Percentiles rank a stretch among this genome's conserved stretches.
These are phyloP conservation scores for Pigoraptor vietnamica DNA, from an alignment of 78 protist species.

Conservation along the genomic window DNA sequence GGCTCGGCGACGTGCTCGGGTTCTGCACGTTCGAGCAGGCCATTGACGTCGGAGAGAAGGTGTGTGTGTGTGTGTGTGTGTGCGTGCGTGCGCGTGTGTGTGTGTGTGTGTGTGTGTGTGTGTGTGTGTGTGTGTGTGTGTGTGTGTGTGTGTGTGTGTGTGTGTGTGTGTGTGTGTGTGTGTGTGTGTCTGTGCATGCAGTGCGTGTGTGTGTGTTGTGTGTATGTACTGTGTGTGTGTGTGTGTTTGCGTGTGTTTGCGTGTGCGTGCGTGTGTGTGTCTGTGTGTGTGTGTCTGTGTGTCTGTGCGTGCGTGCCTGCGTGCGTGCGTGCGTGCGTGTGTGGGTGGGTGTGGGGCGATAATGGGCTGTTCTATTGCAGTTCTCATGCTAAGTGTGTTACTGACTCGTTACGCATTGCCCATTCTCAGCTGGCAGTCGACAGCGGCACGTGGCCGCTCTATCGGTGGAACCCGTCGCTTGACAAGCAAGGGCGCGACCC, in stretches of 20 bases:
- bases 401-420: background rate
- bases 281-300: background rate
- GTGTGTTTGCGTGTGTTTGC: too few species aligned
- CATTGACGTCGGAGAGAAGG: constrained; percentile 36
- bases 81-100: background rate
- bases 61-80: too few species aligned
- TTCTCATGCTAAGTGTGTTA: background rate
- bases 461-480: constrained; percentile 65
- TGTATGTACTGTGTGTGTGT: too few species aligned
- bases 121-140: constrained; percentile 10
- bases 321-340: background rate
- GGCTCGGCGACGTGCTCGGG: constrained; percentile 33
- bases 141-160: background rate
- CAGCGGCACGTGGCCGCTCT: constrained; percentile 75
- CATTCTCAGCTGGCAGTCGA: constrained; percentile 49
- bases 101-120: background rate
- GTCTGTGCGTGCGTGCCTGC: background rate
- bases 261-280: too few species aligned
- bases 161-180: constrained; percentile 9
- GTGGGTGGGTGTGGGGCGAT: background rate
- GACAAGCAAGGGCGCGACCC: constrained; percentile 39
- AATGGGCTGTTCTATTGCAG: background rate
- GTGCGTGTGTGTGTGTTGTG: too few species aligned
- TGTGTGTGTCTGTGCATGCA: too few species aligned
- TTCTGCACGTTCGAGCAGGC: constrained; percentile 21